These are phyloP conservation scores for Coemansia aciculifera DNA, from an alignment of 192 early-diverging fungal genomes.

Conservation along the genomic window DNA sequence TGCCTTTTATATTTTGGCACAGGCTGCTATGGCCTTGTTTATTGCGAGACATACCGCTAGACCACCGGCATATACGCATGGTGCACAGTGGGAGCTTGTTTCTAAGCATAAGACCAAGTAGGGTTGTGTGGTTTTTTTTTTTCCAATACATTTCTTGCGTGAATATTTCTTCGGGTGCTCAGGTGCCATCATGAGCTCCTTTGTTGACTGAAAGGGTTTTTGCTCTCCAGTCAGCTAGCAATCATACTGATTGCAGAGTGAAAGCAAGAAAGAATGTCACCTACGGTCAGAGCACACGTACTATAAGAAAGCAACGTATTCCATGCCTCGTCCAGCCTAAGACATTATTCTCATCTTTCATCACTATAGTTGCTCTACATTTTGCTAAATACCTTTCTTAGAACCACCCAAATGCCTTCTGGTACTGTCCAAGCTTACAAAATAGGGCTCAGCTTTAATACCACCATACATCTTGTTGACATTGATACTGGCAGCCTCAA, in stretches of 20 bases:
- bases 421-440: neutral
- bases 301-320: neutral
- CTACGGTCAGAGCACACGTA: neutral
- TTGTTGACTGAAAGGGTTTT: neutral
- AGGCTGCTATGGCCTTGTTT: constrained; percentile 48
- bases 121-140: neutral
- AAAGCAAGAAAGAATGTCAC: neutral
- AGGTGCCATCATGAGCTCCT: neutral
- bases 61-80: constrained; percentile 35
- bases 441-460: neutral
- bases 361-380: neutral
- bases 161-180: neutral
- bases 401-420: neutral
- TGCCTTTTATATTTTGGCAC: constrained; percentile 46
- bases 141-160: neutral
- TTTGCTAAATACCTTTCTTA: neutral
- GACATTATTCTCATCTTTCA: neutral
- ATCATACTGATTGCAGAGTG: neutral
- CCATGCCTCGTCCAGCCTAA: neutral
- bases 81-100: constrained; percentile 29
- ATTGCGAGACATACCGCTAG: constrained; percentile 26
- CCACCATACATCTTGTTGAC: neutral
- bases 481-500: neutral
- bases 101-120: neutral
- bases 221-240: neutral